Conservation (phyloP, 495 filamentous ascomycete genomes). For the Neohortaea acidophila region DNA sequence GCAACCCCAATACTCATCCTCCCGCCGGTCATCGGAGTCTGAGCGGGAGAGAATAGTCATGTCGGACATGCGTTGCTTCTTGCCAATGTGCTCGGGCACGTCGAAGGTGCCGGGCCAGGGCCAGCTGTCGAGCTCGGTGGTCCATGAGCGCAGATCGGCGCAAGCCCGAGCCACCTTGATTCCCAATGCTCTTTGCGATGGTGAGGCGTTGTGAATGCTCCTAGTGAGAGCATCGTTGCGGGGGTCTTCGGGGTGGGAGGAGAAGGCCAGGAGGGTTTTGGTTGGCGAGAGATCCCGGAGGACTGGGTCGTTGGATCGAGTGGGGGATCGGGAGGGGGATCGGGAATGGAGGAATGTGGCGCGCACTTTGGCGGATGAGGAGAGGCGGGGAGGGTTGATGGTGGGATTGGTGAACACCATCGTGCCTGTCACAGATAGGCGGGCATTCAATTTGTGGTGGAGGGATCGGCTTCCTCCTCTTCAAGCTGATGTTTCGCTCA, state of each 20-base stretch:
- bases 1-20: slow-evolving; percentile 49
- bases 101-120: slow-evolving; percentile 45
- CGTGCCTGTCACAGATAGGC: no score
- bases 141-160: slow-evolving; percentile 61
- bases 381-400: slow-evolving; percentile 6
- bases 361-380: neutral
- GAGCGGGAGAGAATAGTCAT: slow-evolving; percentile 2
- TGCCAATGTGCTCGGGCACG: slow-evolving; percentile 20
- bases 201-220: slow-evolving; percentile 22
- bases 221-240: neutral
- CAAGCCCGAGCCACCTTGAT: slow-evolving; percentile 58
- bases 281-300: slow-evolving; percentile 25
- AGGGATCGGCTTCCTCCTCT: no score
- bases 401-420: slow-evolving; percentile 13
- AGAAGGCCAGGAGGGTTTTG: slow-evolving; percentile 24
- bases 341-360: slow-evolving; percentile 10
- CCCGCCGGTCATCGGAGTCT: slow-evolving; percentile 12
- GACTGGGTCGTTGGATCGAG: slow-evolving; percentile 15
- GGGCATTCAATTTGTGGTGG: no score
- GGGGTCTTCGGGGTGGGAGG: slow-evolving; percentile 14
- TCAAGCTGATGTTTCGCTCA: no score
- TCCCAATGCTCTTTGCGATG: slow-evolving; percentile 32
- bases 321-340: slow-evolving; percentile 12
- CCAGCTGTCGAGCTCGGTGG: slow-evolving; percentile 62
- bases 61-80: slow-evolving; percentile 12